Conservation (phyloP, 345 rosid species). For the Cardiospermum halicacabum region DNA sequence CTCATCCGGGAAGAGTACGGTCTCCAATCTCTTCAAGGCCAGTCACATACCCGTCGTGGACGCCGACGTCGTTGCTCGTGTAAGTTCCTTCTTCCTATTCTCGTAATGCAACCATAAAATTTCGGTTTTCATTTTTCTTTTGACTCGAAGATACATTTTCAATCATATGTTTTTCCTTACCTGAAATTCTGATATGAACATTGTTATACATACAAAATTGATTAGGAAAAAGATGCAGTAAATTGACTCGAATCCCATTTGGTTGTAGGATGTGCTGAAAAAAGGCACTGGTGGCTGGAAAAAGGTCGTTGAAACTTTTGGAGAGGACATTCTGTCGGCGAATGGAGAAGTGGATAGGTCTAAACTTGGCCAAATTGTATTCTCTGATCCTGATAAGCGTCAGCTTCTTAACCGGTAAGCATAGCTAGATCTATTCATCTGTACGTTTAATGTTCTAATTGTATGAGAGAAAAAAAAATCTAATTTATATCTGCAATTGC, state of each 20-base stretch:
- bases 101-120: background rate
- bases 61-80: slow-evolving; percentile 79
- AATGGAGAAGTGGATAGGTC: slow-evolving; percentile 63
- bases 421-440: background rate
- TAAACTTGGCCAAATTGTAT: slow-evolving; percentile 78
- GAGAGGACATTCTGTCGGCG: slow-evolving; percentile 53
- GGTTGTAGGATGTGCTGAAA: slow-evolving; percentile 53
- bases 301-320: slow-evolving; percentile 52
- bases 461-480: background rate
- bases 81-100: slow-evolving; percentile 14
- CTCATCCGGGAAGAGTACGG: slow-evolving; percentile 87
- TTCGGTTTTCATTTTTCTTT: background rate
- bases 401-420: slow-evolving; percentile 68
- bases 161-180: background rate
- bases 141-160: no score
- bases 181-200: background rate
- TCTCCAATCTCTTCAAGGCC: slow-evolving; percentile 72
- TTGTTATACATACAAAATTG: background rate
- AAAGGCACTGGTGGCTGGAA: slow-evolving; percentile 63
- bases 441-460: background rate
- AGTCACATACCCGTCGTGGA: slow-evolving; percentile 71
- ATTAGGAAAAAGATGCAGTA: background rate
- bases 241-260: background rate
- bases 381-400: slow-evolving; percentile 73
- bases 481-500: background rate